These are phyloP conservation scores for Saccharum officinarum DNA, from an alignment of 176 grass and related monocot species.

Conservation along the genomic window DNA sequence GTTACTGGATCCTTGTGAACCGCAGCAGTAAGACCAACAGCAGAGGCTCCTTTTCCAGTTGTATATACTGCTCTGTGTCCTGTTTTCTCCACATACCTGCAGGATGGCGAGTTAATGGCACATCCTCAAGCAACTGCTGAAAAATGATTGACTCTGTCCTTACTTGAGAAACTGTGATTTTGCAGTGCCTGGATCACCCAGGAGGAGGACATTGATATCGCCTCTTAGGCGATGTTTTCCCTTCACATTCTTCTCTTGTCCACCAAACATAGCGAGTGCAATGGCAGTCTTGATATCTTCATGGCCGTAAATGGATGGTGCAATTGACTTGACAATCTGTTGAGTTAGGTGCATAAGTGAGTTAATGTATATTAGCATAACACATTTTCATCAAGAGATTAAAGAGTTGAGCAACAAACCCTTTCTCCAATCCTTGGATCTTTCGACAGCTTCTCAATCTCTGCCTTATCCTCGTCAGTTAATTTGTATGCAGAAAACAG, in stretches of 20 bases:
- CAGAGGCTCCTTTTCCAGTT: constrained; percentile 98
- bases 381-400: constrained; percentile 19
- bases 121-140: background rate
- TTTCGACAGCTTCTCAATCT: constrained; percentile 94
- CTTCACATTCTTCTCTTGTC: constrained; percentile 90
- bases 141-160: constrained; percentile 22
- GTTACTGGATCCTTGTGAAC: constrained; percentile 99
- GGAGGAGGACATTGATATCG: constrained; percentile 94
- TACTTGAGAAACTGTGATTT: constrained; percentile 99
- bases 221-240: constrained; percentile 96
- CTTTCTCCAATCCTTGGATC: constrained; percentile 97
- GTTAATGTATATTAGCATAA: background rate
- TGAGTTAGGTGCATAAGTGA: constrained; percentile 5
- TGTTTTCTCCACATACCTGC: constrained; percentile 96
- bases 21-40: constrained; percentile 90
- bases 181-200: constrained; percentile 97
- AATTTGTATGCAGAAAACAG: constrained; percentile 98
- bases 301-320: constrained; percentile 97
- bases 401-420: constrained; percentile 53
- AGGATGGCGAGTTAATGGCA: constrained; percentile 24
- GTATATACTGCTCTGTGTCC: constrained; percentile 97
- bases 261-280: constrained; percentile 96
- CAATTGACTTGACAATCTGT: constrained; percentile 97
- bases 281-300: constrained; percentile 98
- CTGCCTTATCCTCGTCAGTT: constrained; percentile 71